Evolutionary conservation across 2,329 filamentous ascomycete genomes (phyloP).

Genomic region (Aureobasidium lini): DNA sequence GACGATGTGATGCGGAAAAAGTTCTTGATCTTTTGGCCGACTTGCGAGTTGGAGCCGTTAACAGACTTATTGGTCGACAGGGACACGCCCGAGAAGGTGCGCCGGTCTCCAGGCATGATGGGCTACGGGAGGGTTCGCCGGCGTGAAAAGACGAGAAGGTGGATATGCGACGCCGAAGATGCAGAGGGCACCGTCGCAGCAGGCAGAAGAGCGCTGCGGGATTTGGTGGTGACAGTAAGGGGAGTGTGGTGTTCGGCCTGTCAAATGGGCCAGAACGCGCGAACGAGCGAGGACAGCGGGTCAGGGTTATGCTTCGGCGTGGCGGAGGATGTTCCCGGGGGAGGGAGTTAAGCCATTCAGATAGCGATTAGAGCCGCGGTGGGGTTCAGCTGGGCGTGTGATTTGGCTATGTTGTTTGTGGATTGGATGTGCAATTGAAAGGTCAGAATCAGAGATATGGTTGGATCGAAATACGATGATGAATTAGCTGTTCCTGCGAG

Average conservation of each 20-base stretch:
- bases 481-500: not conserved
- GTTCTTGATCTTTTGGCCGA: conserved; percentile 60
- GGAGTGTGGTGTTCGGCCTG: not conserved
- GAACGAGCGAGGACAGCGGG: conserved; percentile 10
- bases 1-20: conserved; percentile 59
- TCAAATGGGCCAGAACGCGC: conserved; percentile 6
- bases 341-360: conserved; percentile 1
- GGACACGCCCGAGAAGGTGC: conserved; percentile 40
- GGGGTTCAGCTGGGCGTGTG: not conserved
- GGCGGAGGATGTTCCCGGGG: conserved; percentile 1
- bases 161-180: not conserved
- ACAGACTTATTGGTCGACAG: conserved; percentile 38
- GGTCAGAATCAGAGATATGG: not conserved
- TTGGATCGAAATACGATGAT: not conserved
- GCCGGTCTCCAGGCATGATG: conserved; percentile 36
- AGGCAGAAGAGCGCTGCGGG: not conserved
- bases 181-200: conserved; percentile 1
- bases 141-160: not conserved
- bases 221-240: not conserved
- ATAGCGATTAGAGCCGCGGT: not conserved
- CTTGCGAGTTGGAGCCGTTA: conserved; percentile 45
- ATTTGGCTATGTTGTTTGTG: not conserved
- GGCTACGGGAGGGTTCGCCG: conserved; percentile 11
- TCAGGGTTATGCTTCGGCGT: conserved; percentile 12
- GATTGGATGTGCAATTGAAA: not conserved